Conservation (phyloP, 2,329 filamentous ascomycete species). For the Neospermospora avenae region DNA sequence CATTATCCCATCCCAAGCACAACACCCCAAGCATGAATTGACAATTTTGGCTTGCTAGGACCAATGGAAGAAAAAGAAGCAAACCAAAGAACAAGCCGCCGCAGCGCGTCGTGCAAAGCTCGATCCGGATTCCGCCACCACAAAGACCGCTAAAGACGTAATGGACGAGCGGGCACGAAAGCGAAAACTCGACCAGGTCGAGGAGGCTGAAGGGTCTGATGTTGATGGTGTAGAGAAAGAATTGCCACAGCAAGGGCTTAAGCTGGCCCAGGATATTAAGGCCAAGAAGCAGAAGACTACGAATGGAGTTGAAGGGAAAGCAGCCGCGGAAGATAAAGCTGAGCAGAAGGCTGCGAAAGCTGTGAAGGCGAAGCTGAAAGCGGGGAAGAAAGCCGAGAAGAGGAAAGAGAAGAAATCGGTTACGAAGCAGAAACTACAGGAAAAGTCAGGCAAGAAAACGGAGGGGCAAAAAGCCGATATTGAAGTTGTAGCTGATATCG, state of each 20-base stretch:
- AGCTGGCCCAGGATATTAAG: conserved; percentile 40
- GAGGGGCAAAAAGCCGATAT: neutral
- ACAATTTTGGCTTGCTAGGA: conserved; percentile 55
- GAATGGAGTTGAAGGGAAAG: conserved; percentile 2
- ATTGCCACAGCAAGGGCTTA: conserved; percentile 63
- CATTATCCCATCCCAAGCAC: too few species aligned
- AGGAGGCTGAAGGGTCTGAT: conserved; percentile 52
- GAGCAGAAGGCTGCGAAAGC: conserved; percentile 7
- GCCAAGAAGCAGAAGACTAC: conserved; percentile 54
- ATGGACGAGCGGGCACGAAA: conserved; percentile 83
- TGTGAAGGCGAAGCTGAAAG: conserved; percentile 33
- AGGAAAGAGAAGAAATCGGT: conserved; percentile 42
- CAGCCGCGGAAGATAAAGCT: conserved; percentile 35
- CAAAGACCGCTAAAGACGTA: conserved; percentile 85
- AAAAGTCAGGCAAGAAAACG: neutral
- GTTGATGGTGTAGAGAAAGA: conserved; percentile 56
- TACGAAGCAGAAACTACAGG: conserved; percentile 30
- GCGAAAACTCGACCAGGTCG: conserved; percentile 70
- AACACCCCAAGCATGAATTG: conserved; percentile 13
- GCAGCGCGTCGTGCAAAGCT: conserved; percentile 84
- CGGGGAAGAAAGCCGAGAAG: conserved; percentile 41
- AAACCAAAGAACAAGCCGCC: conserved; percentile 84
- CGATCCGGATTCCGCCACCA: conserved; percentile 73
- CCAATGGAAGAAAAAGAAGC: conserved; percentile 94
- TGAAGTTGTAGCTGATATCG: neutral